phyloP scores from a whole-genome alignment of 768 basidiomycete species.

The Boletus rubescentipes region DNA sequence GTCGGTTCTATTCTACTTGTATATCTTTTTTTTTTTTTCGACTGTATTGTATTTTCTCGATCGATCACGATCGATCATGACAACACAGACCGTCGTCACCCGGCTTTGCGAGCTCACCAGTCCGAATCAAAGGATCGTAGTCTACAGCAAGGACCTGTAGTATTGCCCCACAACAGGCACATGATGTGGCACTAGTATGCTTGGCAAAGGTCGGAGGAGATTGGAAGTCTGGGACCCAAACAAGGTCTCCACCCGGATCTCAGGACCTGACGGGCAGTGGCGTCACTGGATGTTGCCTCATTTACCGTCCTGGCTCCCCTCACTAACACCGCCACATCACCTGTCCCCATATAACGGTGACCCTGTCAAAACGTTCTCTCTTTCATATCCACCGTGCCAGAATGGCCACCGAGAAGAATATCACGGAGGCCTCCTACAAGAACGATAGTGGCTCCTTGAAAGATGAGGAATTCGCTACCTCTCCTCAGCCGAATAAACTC shows the following conservation, averaged over 20 bases:
- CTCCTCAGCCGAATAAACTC: conserved; percentile 27
- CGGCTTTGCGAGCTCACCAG: too few species aligned
- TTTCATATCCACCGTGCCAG: too few species aligned
- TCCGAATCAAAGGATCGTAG: too few species aligned
- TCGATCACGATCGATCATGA: neutral
- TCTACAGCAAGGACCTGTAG: too few species aligned
- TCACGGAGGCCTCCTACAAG: neutral
- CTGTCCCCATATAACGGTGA: neutral
- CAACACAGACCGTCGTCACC: neutral
- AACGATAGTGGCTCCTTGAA: conserved; percentile 15
- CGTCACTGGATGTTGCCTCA: neutral
- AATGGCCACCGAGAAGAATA: conserved; percentile 27
- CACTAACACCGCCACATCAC: conserved; percentile 2
- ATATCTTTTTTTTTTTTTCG: neutral
- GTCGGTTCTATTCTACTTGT: neutral
- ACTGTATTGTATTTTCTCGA: neutral
- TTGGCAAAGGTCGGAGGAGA: too few species aligned
- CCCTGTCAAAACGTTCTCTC: neutral
- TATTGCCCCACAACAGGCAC: too few species aligned
- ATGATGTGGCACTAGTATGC: too few species aligned
- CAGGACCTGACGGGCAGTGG: too few species aligned
- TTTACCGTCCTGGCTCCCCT: neutral
- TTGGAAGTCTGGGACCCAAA: too few species aligned
- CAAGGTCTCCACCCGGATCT: too few species aligned
- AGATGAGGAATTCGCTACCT: conserved; percentile 21